Evolutionary conservation across 176 grass and related monocot species (phyloP).

Genomic region (Aegilops umbellulata): DNA sequence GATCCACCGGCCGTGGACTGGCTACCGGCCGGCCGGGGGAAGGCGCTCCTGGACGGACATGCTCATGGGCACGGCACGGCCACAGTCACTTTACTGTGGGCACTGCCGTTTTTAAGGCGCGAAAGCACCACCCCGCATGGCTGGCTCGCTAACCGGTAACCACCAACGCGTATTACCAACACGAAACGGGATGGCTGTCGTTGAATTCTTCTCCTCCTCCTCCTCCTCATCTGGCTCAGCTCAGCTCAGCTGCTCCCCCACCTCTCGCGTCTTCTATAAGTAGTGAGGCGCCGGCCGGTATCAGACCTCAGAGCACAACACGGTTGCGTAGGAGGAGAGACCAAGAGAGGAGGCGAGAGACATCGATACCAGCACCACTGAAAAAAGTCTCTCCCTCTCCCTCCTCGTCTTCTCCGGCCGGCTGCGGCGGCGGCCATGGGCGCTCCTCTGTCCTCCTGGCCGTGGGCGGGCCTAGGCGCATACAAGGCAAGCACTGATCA

Average conservation of each 20-base stretch:
- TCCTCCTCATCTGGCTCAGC: neutral
- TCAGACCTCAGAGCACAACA: neutral
- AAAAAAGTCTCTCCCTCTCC: neutral
- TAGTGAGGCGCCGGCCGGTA: neutral
- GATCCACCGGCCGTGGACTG: no score
- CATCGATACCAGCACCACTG: neutral
- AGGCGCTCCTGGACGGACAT: no score
- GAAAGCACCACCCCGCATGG: neutral
- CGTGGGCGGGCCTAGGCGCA: constrained; percentile 66
- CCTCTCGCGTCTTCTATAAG: constrained; percentile 26
- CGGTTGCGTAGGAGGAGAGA: neutral
- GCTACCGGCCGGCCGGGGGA: no score
- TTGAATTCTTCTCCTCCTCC: neutral
- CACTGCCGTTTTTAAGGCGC: neutral
- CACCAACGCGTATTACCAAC: neutral
- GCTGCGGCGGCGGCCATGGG: constrained; percentile 19
- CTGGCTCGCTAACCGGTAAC: constrained; percentile 11
- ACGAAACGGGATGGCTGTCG: neutral
- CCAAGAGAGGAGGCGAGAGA: neutral
- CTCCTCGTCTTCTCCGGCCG: neutral
- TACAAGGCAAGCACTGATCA: constrained; percentile 84
- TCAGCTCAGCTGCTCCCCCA: neutral
- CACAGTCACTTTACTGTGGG: neutral
- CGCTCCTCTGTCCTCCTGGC: constrained; percentile 72
- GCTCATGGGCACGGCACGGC: neutral